Evolutionary conservation across 768 basidiomycete genomes (phyloP).

Genomic region (Glaciozyma martinii): DNA sequence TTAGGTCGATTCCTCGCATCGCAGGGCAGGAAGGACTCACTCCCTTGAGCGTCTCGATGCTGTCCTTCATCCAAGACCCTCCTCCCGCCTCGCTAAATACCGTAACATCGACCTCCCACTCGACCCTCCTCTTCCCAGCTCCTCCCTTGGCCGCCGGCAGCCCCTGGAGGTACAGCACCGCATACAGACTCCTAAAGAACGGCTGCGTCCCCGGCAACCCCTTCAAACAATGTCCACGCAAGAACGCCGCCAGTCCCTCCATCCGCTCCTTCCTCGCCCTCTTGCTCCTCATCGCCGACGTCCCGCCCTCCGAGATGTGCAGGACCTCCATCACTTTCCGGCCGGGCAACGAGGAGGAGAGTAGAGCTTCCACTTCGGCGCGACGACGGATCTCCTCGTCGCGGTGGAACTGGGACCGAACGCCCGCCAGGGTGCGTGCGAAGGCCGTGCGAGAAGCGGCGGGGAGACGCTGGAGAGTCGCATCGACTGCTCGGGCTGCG

Average conservation of each 20-base stretch:
- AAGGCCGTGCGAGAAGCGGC: conserved; percentile 17
- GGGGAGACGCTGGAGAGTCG: conserved; percentile 12
- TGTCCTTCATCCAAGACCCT: conserved; percentile 20
- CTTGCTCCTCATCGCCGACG: conserved; percentile 6
- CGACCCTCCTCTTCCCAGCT: conserved; percentile 20
- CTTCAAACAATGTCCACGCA: conserved; percentile 15
- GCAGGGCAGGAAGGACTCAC: conserved; percentile 11
- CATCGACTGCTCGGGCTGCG: conserved; percentile 17
- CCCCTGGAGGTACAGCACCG: conserved; percentile 21
- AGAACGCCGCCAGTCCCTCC: conserved; percentile 5
- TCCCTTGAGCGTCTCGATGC: conserved; percentile 23
- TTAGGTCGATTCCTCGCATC: neutral
- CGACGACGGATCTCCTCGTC: conserved; percentile 16
- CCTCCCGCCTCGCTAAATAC: conserved; percentile 31
- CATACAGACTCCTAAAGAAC: conserved; percentile 22
- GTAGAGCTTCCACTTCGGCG: neutral
- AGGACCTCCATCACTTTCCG: conserved; percentile 2
- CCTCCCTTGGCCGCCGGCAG: conserved; percentile 11
- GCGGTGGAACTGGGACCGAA: conserved; percentile 27
- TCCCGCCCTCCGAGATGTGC: conserved; percentile 13
- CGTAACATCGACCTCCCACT: conserved; percentile 29
- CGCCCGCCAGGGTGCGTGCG: conserved; percentile 19
- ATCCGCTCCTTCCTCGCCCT: conserved; percentile 11
- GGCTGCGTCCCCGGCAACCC: conserved; percentile 25
- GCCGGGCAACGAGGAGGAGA: conserved; percentile 6